phyloP scores from a whole-genome alignment of 495 filamentous ascomycete species.

The Darksidea phi region DNA sequence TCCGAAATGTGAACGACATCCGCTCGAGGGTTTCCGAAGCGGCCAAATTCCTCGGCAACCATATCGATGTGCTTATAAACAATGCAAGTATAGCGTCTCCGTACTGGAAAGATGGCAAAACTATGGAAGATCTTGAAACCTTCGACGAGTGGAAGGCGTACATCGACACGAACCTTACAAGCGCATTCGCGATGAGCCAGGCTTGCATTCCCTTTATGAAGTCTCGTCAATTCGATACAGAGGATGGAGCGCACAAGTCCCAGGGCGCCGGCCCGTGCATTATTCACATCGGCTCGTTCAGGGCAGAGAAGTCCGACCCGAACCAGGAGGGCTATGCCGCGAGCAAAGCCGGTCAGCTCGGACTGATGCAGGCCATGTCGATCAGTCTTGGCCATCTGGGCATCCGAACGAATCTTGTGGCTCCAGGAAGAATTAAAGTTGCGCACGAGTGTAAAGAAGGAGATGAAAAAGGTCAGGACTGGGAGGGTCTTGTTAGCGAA shows the following conservation, averaged over 20 bases:
- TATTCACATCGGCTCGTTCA: slow-evolving; percentile 40
- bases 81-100: slow-evolving; percentile 32
- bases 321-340: slow-evolving; percentile 50
- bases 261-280: slow-evolving; percentile 34
- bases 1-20: slow-evolving; percentile 39
- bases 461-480: slow-evolving; percentile 35
- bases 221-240: not conserved
- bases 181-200: slow-evolving; percentile 42
- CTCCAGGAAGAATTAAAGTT: slow-evolving; percentile 42
- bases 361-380: slow-evolving; percentile 53
- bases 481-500: slow-evolving; percentile 22
- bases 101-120: slow-evolving; percentile 37
- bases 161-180: slow-evolving; percentile 44
- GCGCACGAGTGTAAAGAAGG: slow-evolving; percentile 41
- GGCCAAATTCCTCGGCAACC: slow-evolving; percentile 37
- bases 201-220: slow-evolving; percentile 43
- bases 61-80: slow-evolving; percentile 40
- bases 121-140: slow-evolving; percentile 35
- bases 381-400: slow-evolving; percentile 34
- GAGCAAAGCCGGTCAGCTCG: slow-evolving; percentile 50
- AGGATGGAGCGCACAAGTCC: slow-evolving; percentile 1
- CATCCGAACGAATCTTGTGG: slow-evolving; percentile 41
- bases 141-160: slow-evolving; percentile 41
- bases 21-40: slow-evolving; percentile 30
- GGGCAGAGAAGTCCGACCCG: slow-evolving; percentile 39